Evolutionary conservation across 352 stramenopile genomes (phyloP).

Genomic region (Globisporangium nagaii): DNA sequence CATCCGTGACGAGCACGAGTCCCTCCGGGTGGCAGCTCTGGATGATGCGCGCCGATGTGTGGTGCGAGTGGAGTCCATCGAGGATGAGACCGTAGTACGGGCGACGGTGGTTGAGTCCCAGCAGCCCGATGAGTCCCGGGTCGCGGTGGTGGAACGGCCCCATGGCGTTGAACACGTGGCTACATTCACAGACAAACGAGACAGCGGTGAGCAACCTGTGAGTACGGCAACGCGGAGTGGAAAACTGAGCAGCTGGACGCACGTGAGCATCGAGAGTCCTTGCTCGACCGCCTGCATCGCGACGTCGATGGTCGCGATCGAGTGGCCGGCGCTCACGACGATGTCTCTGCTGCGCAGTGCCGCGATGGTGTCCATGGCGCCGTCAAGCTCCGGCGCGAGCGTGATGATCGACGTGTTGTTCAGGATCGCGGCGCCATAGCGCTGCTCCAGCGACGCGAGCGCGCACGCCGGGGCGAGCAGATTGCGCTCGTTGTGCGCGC

Average conservation of each 20-base stretch:
- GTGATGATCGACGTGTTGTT: conserved; percentile 76
- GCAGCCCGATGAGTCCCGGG: conserved; percentile 83
- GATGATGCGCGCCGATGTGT: conserved; percentile 73
- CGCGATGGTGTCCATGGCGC: conserved; percentile 30
- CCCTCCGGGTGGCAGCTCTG: conserved; percentile 72
- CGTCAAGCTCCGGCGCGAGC: conserved; percentile 80
- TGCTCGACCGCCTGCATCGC: conserved; percentile 53
- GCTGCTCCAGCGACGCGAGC: conserved; percentile 38
- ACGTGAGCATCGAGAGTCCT: conserved; percentile 82
- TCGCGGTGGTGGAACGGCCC: conserved; percentile 87
- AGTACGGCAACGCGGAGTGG: too few relatives aligned
- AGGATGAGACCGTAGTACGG: conserved; percentile 84
- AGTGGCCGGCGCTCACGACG: conserved; percentile 74
- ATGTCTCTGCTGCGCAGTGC: conserved; percentile 22
- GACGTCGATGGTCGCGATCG: conserved; percentile 58
- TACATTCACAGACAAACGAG: background rate
- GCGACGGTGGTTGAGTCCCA: conserved; percentile 41
- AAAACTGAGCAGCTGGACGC: too few relatives aligned
- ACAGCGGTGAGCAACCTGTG: background rate
- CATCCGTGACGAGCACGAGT: conserved; percentile 80
- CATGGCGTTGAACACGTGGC: conserved; percentile 92
- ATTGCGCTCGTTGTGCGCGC: conserved; percentile 67
- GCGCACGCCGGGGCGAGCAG: conserved; percentile 37
- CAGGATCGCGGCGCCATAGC: conserved; percentile 39
- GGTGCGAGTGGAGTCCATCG: conserved; percentile 86